These are phyloP conservation scores for Kazachstania africana DNA, from an alignment of 805 yeast genomes.

Conservation along the genomic window DNA sequence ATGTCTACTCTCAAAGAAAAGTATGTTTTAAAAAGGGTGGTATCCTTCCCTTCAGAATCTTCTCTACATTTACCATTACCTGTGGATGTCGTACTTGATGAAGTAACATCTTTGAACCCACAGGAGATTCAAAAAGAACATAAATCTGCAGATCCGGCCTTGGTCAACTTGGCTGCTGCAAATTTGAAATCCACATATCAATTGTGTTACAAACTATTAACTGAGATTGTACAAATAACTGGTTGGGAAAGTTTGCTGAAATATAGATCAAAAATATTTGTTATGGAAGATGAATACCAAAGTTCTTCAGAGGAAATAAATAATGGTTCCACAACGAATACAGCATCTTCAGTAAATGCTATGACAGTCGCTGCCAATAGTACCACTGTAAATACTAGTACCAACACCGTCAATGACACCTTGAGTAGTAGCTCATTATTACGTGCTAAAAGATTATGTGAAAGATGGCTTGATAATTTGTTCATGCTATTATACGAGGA, in stretches of 20 bases:
- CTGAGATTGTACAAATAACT: conserved; percentile 50
- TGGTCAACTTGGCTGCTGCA: conserved; percentile 56
- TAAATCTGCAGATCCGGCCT: conserved; percentile 47
- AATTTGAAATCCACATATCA: conserved; percentile 50
- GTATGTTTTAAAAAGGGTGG: conserved; percentile 48
- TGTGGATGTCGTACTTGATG: conserved; percentile 56
- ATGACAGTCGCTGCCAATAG: not conserved
- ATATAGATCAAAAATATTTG: conserved; percentile 51
- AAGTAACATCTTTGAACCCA: conserved; percentile 57
- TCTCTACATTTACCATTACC: conserved; percentile 65
- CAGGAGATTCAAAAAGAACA: conserved; percentile 57
- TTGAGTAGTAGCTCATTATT: conserved; percentile 25
- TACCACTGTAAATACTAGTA: not conserved
- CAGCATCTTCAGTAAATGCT: conserved; percentile 3
- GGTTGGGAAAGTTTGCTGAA: conserved; percentile 65
- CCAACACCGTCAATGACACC: not conserved
- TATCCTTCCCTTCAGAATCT: conserved; percentile 28
- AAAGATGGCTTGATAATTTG: conserved; percentile 67
- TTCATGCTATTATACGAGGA: conserved; percentile 66
- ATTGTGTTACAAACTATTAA: conserved; percentile 46
- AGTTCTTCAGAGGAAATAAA: conserved; percentile 15
- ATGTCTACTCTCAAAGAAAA: conserved; percentile 62
- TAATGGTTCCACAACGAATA: conserved; percentile 2
- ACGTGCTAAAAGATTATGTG: conserved; percentile 56
- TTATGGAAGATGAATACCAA: conserved; percentile 53